Conservation (phyloP, 495 filamentous ascomycete species). For the Penicillium dipodomyicola region DNA sequence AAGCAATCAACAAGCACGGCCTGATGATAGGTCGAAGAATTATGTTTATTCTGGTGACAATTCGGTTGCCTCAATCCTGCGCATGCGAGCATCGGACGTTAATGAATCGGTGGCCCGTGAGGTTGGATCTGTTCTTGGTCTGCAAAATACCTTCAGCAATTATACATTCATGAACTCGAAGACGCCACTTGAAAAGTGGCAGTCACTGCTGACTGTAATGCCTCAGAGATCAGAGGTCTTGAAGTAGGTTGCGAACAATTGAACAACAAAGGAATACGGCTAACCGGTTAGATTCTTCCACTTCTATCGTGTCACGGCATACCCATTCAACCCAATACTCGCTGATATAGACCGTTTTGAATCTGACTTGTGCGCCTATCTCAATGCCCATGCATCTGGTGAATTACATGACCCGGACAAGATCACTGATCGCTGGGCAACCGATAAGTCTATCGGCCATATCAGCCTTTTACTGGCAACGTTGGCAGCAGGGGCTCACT, state of each 20-base stretch:
- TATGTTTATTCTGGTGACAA: constrained; percentile 46
- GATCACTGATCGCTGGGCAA: constrained; percentile 33
- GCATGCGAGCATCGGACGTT: constrained; percentile 55
- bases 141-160: constrained; percentile 67
- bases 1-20: too few relatives aligned
- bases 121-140: constrained; percentile 55
- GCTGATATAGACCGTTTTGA: constrained; percentile 49
- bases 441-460: constrained; percentile 35
- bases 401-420: constrained; percentile 20
- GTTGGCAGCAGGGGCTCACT: constrained; percentile 52
- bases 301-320: constrained; percentile 46
- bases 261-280: too few relatives aligned
- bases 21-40: constrained; percentile 32
- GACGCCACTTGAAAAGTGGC: constrained; percentile 31
- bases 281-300: constrained; percentile 39
- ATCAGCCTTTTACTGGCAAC: constrained; percentile 48
- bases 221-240: constrained; percentile 34
- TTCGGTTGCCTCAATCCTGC: constrained; percentile 36
- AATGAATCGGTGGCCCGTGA: constrained; percentile 38
- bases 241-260: constrained; percentile 23
- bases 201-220: constrained; percentile 27
- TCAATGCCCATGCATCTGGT: constrained; percentile 37
- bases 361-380: constrained; percentile 44
- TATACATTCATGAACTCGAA: constrained; percentile 60
- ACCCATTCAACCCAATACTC: constrained; percentile 52